Base-by-base conservation (phyloP, 805 yeast genomes). In the Candida silvatica region DNA sequence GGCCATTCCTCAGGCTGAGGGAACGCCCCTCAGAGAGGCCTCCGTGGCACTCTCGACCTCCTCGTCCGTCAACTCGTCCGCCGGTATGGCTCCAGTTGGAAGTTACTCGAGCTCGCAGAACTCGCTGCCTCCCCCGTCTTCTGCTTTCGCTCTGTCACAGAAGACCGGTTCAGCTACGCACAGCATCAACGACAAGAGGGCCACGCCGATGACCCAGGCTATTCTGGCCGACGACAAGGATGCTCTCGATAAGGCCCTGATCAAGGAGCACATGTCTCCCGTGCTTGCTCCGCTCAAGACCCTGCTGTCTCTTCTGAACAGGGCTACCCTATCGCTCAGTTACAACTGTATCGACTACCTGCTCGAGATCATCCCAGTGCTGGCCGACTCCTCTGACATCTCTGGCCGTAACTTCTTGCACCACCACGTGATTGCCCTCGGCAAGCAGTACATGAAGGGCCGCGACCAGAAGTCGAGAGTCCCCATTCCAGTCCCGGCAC, bases 321-420 rank as follows among this genome's bases (percentile, higher is more conserved):
- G 74, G 50, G 66, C 88, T 4, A 74, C 90, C 0, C 48, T 76
- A 22, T 48, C 59, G n/a, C 64, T 71, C 37, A 64, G 86, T 4
- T 63, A 58, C 29, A 56, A 62, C 18, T 77, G 86, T 51, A 74
- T 84, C 39, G 80, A 69, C 42, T 56, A 48, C n/a, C 49, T 81
- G 25, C 59, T 80, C 34, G 65, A 61, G 18, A 59, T 63, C 12
- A 65, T 77, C 28, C 72, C 73, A 6, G 64, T 68, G 9, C 54
- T 79, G 17, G 63, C 70, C 31, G 92, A 84, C 45, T 65, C 77
- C 0, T 61, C 75, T 6, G 96, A 87, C 48, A 74, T 88, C 29
- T 77, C 80, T 37, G 84, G 84, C 14, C 69, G 96, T 45, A 88
- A 83, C 52, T 79, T 88, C 48, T 71, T 88, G 48, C 97, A 88